Evolutionary conservation across 1,139 yeast genomes (phyloP), one percentile per base, ranked within the genome.

Genomic region (Yamadazyma friedrichii): DNA sequence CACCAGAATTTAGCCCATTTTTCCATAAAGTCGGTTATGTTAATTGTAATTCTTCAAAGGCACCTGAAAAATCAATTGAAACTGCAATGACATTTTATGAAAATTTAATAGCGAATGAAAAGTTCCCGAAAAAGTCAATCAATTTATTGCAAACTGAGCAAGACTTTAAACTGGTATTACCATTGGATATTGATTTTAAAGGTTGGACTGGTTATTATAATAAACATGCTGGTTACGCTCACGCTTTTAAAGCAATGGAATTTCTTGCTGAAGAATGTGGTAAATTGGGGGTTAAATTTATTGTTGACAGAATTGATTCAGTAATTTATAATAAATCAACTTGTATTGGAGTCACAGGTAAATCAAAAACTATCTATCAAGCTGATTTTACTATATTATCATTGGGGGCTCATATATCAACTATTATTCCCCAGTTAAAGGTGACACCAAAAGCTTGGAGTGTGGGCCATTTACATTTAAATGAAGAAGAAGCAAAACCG

Each of bases 341-440:
- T 12, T 50, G 52, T 34, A 15, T 29, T 9, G 58, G 59, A 8
- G 53, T 46, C 6, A 31, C 36, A 15, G 45, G 55, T 10, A 25
- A 16, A 9, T 17, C 15, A 9, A 35, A 36, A 2, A 35, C n/a
- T 1, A 36, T 41, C 3, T 43, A 50, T 35, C 32, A 24, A 17
- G 67, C 68, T 2, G 61, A 60, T 27, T 56, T 55, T 29, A 58
- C 61, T 11, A 52, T 70, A 16, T 45, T 70, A 8, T 51, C 66
- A 11, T 54, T 67, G 26, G 76, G 76, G 26, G 73, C 76, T 2
- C 56, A 60, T 31, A 60, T 71, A 1, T 56, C 62, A n/a, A 50
- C 50, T 17, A 35, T 68, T 9, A 41, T 67, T 20, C 65, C 70
- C 33, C 62, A 67, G 38, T 51, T 61, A 9, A 64, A 73, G 3